Base-by-base conservation (phyloP, 257 asterid species). In the Solanum phureja region DNA sequence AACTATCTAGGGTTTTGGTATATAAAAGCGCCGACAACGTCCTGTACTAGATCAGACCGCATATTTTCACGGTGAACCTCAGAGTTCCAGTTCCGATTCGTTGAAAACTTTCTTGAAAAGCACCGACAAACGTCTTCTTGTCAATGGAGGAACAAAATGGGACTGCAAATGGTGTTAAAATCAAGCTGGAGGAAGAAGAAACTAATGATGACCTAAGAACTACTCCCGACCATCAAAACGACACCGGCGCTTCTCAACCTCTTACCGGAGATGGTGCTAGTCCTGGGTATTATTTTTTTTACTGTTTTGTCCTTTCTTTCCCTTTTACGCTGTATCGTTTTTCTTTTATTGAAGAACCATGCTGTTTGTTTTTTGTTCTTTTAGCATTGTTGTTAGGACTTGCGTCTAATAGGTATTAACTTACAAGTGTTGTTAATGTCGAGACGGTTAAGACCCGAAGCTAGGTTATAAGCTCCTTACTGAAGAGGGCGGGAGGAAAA, bases 181-280 rank as follows among this genome's bases (percentile, higher is more conserved):
- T 49, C 35, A 31, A 82, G 11, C 8, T 49, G 9, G 86, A 82
- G 69, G 86, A 82, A 82, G 86, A 82, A 49, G 86, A 82, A 49
- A 82, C 21, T 9, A 82, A 82, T 19, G 86, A 49, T 11, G 86
- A 49, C 19, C 69, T 5, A 3, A 81, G 27, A 16, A 31, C 86
- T 46, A 49, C 68, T 82, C 29, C 86, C 10, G 29, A 82, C 44
- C 86, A 82, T 49, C 86, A 82, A 49, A 82, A 82, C 81, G 24
- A 88, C 64, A 87, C 72, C 16, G 91, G 88, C 3, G 83, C 38
- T 86, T 89, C 94, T 21, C 89, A 89, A 35, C 92, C 90, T n/a
- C 90, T 77, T 83, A 77, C 77, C 34, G 93, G 92, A n/a, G 91
- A 92, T 69, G 94, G 93, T 83, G 95, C 93, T 87, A 92, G 94